Evolutionary conservation across 306 rosid genomes (phyloP).

Genomic region (Macrotyloma uniflorum): DNA sequence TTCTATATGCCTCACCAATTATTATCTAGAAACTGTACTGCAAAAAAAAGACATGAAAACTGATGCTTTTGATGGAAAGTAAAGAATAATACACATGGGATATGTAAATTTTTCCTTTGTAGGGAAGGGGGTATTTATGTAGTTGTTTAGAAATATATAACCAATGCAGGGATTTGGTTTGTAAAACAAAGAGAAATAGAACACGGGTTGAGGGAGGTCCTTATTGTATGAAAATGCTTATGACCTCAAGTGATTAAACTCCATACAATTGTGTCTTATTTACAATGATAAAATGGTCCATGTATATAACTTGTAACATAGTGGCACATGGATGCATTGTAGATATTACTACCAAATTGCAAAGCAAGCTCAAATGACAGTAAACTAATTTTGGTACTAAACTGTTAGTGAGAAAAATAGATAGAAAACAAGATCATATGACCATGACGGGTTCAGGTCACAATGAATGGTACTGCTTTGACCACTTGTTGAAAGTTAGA

Average conservation of each 20-base stretch:
- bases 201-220: neutral
- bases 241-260: neutral
- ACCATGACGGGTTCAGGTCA: neutral
- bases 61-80: neutral
- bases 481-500: conserved; percentile 9
- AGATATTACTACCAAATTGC: neutral
- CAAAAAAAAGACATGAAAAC: conserved; percentile 7
- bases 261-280: neutral
- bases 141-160: conserved; percentile 3
- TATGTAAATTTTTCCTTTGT: no score
- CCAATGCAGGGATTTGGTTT: neutral
- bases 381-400: neutral
- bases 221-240: conserved; percentile 6
- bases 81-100: neutral
- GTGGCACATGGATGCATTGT: neutral
- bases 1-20: neutral
- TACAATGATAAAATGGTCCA: neutral
- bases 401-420: neutral
- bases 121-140: neutral
- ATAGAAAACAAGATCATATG: neutral
- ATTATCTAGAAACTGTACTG: conserved; percentile 25
- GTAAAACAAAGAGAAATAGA: conserved; percentile 11
- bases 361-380: neutral
- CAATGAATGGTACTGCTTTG: neutral
- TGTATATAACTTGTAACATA: neutral